Conservation (phyloP, 2,329 filamentous ascomycete species). For the Venturia pyrina region DNA sequence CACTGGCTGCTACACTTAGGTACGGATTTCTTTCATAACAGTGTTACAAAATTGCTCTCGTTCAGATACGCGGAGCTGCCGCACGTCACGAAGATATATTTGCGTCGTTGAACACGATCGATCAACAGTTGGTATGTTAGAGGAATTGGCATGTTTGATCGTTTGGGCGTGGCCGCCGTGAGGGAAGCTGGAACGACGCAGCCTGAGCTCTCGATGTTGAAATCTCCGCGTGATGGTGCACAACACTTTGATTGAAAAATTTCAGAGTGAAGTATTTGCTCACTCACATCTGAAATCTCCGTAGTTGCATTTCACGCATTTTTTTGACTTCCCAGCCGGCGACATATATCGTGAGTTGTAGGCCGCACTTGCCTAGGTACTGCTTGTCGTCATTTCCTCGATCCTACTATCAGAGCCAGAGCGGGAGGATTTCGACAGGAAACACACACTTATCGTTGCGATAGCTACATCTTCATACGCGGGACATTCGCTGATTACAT, state of each 20-base stretch:
- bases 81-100: background rate
- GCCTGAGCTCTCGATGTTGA: background rate
- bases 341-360: background rate
- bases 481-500: background rate
- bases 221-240: background rate
- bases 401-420: no score
- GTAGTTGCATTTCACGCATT: background rate
- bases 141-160: background rate
- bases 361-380: background rate
- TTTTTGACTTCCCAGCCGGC: background rate
- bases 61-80: background rate
- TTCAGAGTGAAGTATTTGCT: background rate
- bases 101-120: background rate
- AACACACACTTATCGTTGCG: background rate
- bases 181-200: background rate
- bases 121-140: background rate
- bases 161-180: background rate
- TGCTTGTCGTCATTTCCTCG: background rate
- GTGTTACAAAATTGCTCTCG: background rate
- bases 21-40: background rate
- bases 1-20: background rate
- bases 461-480: background rate
- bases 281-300: background rate
- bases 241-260: background rate
- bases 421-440: background rate